Evolutionary conservation across 345 rosid species (phyloP).

Genomic region (Clausena lansium): DNA sequence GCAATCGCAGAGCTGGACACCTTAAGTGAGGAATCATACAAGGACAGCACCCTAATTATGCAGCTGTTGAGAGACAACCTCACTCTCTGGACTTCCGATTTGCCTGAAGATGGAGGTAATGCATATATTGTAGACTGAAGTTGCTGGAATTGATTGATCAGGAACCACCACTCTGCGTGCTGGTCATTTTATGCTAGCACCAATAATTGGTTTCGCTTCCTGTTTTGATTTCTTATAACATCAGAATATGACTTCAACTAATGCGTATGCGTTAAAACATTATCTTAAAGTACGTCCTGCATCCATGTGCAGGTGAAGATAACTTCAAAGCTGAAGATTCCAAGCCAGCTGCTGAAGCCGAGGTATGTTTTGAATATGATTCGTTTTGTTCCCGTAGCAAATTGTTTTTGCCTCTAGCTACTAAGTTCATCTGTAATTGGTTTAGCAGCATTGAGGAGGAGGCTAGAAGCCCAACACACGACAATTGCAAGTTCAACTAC

Average conservation of each 20-base stretch:
- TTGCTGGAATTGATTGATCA: neutral
- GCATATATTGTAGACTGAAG: neutral
- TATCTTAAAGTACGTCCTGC: neutral
- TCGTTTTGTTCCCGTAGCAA: neutral
- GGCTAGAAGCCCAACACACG: conserved; percentile 10
- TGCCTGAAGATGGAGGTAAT: conserved; percentile 97
- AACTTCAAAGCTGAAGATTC: conserved; percentile 68
- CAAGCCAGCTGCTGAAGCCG: conserved; percentile 58
- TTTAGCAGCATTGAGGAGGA: conserved; percentile 34
- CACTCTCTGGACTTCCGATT: conserved; percentile 98
- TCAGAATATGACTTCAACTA: neutral
- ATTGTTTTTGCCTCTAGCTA: neutral
- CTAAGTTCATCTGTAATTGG: neutral
- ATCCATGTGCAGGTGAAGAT: conserved; percentile 67
- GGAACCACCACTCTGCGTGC: neutral
- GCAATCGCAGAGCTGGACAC: conserved; percentile 97
- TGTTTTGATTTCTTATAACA: neutral
- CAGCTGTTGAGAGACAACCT: conserved; percentile 98
- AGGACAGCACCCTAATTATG: conserved; percentile 98
- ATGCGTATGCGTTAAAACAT: neutral
- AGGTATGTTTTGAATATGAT: conserved; percentile 35
- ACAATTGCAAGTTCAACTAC: conserved; percentile 17
- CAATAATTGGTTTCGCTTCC: neutral
- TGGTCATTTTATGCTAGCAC: neutral
- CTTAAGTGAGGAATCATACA: conserved; percentile 93